Percentiles rank a stretch among this genome's conserved stretches.
Conservation (phyloP, 2,329 filamentous ascomycete species). For the Neofusicoccum cordaticola region DNA sequence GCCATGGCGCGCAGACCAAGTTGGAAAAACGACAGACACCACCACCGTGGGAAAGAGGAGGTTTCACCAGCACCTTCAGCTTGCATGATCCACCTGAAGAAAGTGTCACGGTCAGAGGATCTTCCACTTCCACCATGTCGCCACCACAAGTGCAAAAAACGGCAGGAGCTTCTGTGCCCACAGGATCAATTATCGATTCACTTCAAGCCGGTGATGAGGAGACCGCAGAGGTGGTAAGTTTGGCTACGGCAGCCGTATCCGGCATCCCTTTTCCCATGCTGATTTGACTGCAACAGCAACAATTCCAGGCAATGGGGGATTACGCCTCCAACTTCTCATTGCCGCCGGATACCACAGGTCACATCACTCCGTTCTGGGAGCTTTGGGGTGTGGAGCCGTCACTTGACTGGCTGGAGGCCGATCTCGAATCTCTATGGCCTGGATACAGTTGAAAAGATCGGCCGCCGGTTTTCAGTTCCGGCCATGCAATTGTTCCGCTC, state of each 20-base stretch:
- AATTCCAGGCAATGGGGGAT: neutral
- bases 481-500: too few relatives aligned
- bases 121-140: neutral
- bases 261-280: too few relatives aligned
- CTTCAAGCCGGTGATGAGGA: too few relatives aligned
- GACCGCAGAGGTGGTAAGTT: neutral
- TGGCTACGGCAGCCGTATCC: too few relatives aligned
- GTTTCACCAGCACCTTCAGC: neutral
- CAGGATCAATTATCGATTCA: too few relatives aligned
- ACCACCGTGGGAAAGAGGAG: neutral
- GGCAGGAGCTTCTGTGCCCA: too few relatives aligned
- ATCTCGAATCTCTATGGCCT: slow-evolving; percentile 19
- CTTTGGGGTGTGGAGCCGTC: slow-evolving; percentile 33
- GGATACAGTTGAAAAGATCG: too few relatives aligned
- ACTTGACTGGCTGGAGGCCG: slow-evolving; percentile 34
- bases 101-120: too few relatives aligned
- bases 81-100: too few relatives aligned
- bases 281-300: too few relatives aligned
- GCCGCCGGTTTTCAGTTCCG: too few relatives aligned
- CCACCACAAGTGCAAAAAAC: neutral
- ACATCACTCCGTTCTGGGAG: slow-evolving; percentile 27
- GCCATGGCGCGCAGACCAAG: neutral
- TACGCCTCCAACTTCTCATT: neutral
- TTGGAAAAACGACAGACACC: neutral
- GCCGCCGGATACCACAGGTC: neutral